Percentiles rank a stretch among this genome's conserved stretches.
These are phyloP conservation scores for Leonotis leonurus DNA, from an alignment of 257 asterid species.

Conservation along the genomic window DNA sequence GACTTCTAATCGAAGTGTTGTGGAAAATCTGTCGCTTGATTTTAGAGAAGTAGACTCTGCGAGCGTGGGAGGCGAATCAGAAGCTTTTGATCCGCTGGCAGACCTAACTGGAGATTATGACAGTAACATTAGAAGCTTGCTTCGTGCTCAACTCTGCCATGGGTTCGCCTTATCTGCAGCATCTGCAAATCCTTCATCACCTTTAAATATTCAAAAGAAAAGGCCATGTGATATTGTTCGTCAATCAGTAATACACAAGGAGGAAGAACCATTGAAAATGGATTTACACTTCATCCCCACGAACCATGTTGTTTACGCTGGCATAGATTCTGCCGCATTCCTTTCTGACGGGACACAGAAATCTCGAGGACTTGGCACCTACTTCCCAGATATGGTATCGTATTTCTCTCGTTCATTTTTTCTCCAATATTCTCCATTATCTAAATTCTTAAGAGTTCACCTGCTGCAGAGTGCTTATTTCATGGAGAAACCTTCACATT, in stretches of 20 bases:
- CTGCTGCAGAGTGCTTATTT: conserved; percentile 38
- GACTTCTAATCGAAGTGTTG: conserved; percentile 30
- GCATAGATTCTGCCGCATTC: no score
- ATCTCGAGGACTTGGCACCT: conserved; percentile 58
- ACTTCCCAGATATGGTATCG: conserved; percentile 47
- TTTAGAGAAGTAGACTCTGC: conserved; percentile 37
- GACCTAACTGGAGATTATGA: conserved; percentile 88
- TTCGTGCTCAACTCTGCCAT: conserved; percentile 57
- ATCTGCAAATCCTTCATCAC: conserved; percentile 20
- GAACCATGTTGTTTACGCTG: conserved; percentile 20
- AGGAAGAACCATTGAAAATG: conserved; percentile 22
- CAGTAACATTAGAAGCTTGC: conserved; percentile 63
- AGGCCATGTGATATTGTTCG: conserved; percentile 30
- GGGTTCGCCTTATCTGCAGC: conserved; percentile 28
- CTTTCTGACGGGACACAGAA: conserved; percentile 32
- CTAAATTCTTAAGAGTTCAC: background rate
- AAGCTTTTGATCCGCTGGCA: conserved; percentile 56
- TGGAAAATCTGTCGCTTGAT: conserved; percentile 34
- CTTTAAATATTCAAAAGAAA: conserved; percentile 23
- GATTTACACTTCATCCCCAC: conserved; percentile 15
- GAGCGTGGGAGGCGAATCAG: conserved; percentile 43
- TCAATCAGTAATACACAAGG: conserved; percentile 32
- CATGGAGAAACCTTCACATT: conserved; percentile 31
- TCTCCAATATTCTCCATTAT: background rate
- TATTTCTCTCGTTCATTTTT: background rate